These are phyloP conservation scores for Ustilago bromivora DNA, from an alignment of 1,284 basidiomycete genomes.

Conservation along the genomic window DNA sequence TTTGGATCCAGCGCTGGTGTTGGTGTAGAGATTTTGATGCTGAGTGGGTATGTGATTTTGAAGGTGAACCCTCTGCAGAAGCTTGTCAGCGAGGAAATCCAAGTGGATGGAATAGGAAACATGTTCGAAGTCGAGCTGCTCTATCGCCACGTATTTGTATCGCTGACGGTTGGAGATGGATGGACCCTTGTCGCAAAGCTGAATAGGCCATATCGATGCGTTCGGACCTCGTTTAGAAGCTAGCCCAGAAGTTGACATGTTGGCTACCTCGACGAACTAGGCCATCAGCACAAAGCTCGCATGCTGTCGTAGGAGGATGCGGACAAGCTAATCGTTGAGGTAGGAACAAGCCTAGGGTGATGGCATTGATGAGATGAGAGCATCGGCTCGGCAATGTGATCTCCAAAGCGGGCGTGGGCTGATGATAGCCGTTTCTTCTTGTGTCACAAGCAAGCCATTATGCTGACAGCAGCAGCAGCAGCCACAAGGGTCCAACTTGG, in stretches of 20 bases:
- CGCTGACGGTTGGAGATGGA: not conserved
- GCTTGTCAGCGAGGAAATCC: slow-evolving; percentile 8
- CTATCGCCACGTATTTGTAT: slow-evolving; percentile 14
- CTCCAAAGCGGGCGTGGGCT: not conserved
- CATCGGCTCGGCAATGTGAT: not conserved
- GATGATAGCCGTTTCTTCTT: slow-evolving; percentile 3
- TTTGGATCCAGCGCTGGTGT: not conserved
- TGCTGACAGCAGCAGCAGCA: not conserved
- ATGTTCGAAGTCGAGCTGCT: slow-evolving; percentile 44
- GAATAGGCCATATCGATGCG: slow-evolving; percentile 39
- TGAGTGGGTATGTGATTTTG: not conserved
- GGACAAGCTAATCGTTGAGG: not conserved
- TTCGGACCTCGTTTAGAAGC: slow-evolving; percentile 2
- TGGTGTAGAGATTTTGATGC: not conserved
- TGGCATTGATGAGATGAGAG: not conserved
- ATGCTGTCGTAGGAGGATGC: not conserved
- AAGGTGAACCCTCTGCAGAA: not conserved
- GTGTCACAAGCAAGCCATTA: not conserved
- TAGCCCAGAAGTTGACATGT: not conserved
- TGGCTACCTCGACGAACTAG: not conserved
- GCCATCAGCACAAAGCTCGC: not conserved
- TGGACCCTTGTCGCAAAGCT: slow-evolving; percentile 20
- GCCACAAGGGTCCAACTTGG: not conserved
- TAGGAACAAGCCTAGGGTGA: not conserved
- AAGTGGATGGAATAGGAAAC: slow-evolving; percentile 43